Evolutionary conservation across 352 stramenopile genomes (phyloP).

Genomic region (Phytophthora uliginosa): DNA sequence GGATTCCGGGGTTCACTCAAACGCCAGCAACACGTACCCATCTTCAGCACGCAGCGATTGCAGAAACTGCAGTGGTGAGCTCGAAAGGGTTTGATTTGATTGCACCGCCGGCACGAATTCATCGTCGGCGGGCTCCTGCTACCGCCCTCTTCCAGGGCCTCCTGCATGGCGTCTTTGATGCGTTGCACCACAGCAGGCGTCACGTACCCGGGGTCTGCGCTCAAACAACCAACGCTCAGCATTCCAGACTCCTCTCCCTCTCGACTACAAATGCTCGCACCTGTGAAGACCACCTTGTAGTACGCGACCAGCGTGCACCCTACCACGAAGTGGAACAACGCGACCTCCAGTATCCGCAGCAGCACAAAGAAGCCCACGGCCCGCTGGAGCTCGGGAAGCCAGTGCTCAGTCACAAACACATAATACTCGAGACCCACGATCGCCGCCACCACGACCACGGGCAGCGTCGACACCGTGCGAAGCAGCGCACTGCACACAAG

Average conservation of each 20-base stretch:
- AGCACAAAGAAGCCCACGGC: conserved; percentile 31
- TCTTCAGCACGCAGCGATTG: conserved; percentile 87
- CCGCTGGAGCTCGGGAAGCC: conserved; percentile 44
- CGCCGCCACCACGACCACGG: conserved; percentile 67
- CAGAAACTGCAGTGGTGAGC: conserved; percentile 91
- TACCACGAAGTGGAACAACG: conserved; percentile 73
- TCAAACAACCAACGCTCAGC: conserved; percentile 2
- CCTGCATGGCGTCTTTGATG: conserved; percentile 68
- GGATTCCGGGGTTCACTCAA: background rate
- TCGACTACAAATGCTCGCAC: conserved; percentile 31
- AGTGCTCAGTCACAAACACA: conserved; percentile 65
- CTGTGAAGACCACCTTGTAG: conserved; percentile 80
- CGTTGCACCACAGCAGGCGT: conserved; percentile 68
- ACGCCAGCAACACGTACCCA: conserved; percentile 58
- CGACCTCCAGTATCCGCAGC: conserved; percentile 43
- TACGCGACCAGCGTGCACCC: conserved; percentile 67
- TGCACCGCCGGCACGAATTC: conserved; percentile 69
- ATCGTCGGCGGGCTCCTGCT: conserved; percentile 28
- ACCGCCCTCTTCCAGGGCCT: conserved; percentile 63
- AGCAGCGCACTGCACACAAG: conserved; percentile 55
- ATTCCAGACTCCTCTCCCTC: background rate
- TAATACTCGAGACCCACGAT: conserved; percentile 81
- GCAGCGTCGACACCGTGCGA: conserved; percentile 67
- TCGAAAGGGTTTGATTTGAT: conserved; percentile 80
- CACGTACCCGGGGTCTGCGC: conserved; percentile 84